phyloP scores from a whole-genome alignment of 2,329 filamentous ascomycete genomes.

The Colletotrichum eleusines region DNA sequence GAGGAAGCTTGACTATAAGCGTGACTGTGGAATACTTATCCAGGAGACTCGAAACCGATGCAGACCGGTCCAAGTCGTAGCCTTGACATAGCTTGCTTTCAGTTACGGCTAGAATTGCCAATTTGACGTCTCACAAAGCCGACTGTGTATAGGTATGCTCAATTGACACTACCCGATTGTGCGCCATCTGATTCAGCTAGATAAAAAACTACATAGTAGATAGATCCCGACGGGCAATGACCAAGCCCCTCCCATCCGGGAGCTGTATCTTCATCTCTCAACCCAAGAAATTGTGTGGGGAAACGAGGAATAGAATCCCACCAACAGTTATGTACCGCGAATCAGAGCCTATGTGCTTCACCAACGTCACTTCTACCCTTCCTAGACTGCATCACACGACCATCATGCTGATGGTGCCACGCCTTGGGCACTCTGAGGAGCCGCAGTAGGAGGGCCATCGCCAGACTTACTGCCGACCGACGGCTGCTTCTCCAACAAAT shows the following conservation, averaged over 20 bases:
- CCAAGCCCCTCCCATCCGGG: background rate
- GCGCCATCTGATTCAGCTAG: background rate
- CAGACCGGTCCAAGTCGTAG: background rate
- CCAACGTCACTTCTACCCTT: background rate
- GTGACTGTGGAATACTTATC: too few relatives aligned
- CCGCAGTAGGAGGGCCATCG: constrained; percentile 21
- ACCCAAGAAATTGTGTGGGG: constrained; percentile 3
- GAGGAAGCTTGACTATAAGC: background rate
- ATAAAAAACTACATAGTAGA: constrained; percentile 9
- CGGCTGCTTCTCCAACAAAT: constrained; percentile 63
- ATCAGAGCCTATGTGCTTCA: constrained; percentile 3
- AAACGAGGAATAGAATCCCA: background rate
- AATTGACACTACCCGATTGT: background rate
- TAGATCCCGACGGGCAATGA: constrained; percentile 5
- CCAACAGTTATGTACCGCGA: constrained; percentile 18
- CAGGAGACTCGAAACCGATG: background rate
- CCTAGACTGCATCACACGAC: background rate
- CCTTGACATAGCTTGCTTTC: background rate
- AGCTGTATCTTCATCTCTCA: constrained; percentile 22
- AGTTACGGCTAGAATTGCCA: too few relatives aligned
- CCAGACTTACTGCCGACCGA: constrained; percentile 12
- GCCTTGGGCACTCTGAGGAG: constrained; percentile 32
- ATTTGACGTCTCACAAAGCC: background rate
- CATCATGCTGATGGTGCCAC: constrained; percentile 35
- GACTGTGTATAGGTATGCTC: too few relatives aligned